Percentiles rank a stretch among this genome's conserved stretches.
Conservation (phyloP, 1,284 basidiomycete genomes). For the Vanrija sp. region DNA sequence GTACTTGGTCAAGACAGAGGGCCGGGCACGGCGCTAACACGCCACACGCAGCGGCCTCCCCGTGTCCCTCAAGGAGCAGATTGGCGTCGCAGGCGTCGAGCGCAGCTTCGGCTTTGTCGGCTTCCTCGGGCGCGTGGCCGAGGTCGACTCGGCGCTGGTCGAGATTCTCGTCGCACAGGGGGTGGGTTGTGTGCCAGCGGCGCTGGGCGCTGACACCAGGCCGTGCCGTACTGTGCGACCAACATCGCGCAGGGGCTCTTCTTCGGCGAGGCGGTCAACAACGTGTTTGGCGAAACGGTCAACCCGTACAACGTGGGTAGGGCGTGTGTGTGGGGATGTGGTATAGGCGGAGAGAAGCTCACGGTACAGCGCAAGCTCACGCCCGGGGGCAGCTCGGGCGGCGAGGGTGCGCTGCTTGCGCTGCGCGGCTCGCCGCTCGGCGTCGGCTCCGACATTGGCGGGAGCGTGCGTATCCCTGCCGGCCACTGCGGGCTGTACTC, state of each 20-base stretch:
- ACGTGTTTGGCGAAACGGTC: slow-evolving; percentile 17
- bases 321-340: too few relatives aligned
- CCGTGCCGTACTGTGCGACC: slow-evolving; percentile 7
- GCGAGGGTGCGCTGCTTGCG: slow-evolving; percentile 63
- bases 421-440: slow-evolving; percentile 59
- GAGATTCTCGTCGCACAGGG: slow-evolving; percentile 32
- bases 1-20: too few relatives aligned
- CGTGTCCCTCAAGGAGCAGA: slow-evolving; percentile 49
- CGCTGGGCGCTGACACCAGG: not conserved
- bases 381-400: slow-evolving; percentile 61
- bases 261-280: slow-evolving; percentile 18
- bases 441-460: slow-evolving; percentile 54
- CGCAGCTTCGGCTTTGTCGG: slow-evolving; percentile 37
- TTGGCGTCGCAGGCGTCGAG: slow-evolving; percentile 46
- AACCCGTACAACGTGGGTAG: slow-evolving; percentile 22
- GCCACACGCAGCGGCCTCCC: slow-evolving; percentile 48
- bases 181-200: not conserved
- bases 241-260: slow-evolving; percentile 18
- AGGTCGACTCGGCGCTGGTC: slow-evolving; percentile 29
- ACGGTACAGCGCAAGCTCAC: slow-evolving; percentile 49
- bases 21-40: too few relatives aligned
- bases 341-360: too few relatives aligned
- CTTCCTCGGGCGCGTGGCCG: slow-evolving; percentile 31
- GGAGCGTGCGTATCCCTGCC: slow-evolving; percentile 16
- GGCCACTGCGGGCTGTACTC: slow-evolving; percentile 16